phyloP scores from a whole-genome alignment of 2,329 filamentous ascomycete species.

The Alternaria sp. region DNA sequence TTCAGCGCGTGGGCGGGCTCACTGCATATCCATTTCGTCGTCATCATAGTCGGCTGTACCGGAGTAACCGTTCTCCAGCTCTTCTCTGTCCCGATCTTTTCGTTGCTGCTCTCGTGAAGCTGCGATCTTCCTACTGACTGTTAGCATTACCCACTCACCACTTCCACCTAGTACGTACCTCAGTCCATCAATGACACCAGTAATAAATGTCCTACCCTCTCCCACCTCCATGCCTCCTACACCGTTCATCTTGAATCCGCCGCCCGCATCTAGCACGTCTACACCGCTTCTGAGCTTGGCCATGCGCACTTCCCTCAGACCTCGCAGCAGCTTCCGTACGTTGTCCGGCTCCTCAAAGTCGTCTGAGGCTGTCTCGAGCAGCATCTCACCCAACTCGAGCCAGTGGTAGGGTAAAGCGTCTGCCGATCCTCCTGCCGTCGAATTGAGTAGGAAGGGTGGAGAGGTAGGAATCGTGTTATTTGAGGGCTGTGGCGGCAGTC shows the following conservation, averaged over 20 bases:
- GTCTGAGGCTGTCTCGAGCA: conserved; percentile 84
- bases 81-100: conserved; percentile 77
- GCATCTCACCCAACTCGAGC: conserved; percentile 86
- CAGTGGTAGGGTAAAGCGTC: conserved; percentile 90
- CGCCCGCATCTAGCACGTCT: conserved; percentile 71
- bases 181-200: conserved; percentile 85
- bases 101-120: conserved; percentile 78
- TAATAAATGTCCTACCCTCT: conserved; percentile 83
- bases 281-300: conserved; percentile 85
- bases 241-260: conserved; percentile 76
- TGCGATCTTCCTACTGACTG: conserved; percentile 70
- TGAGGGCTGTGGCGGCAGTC: conserved; percentile 65
- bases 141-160: conserved; percentile 8
- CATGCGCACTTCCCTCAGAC: conserved; percentile 84
- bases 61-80: conserved; percentile 61
- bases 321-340: conserved; percentile 76
- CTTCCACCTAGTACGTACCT: conserved; percentile 48
- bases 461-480: conserved; percentile 45
- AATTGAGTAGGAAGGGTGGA: conserved; percentile 80
- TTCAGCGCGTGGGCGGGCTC: conserved; percentile 1
- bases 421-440: conserved; percentile 71
- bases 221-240: conserved; percentile 93
- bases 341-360: conserved; percentile 78
- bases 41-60: conserved; percentile 67
- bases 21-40: conserved; percentile 49